Evolutionary conservation across 2,329 filamentous ascomycete species (phyloP), one percentile per base, ranked within the genome.

Genomic region (Aspergillus hortae): DNA sequence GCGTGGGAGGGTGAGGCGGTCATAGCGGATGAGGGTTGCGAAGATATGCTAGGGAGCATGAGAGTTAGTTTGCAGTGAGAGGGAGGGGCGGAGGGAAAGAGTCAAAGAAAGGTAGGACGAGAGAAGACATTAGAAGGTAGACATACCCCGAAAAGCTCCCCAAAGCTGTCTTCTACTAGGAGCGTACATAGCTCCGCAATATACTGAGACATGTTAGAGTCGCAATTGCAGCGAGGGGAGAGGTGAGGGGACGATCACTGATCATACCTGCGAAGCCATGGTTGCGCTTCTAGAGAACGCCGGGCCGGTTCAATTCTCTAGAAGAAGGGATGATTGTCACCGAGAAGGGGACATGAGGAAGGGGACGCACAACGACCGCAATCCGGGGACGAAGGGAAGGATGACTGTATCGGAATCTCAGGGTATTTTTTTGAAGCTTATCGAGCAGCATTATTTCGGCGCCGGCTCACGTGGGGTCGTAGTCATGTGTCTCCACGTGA

Each of bases 91-190:
- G 25, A 30, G 36, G 25, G 4, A 15, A 10, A 27, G 25, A 47
- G 15, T 35, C 32, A 19, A 25, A n/a, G 45, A 42, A 4, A 11
- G 14, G 14, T 11, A 21, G 12, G 14, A 19, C 41, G 25, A 23
- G 35, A 7, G 35, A n/a, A 15, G 14, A 6, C 35, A 38, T 38
- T 38, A 33, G 32, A 42, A n/a, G 21, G 27, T 23, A 54, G 43
- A 77, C 87, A 66, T 88, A 96, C 92, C 69, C 90, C 90, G 56
- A 91, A 90, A 53, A 97, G 84, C 75, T 95, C 89, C 67, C 94
- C 94, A 72, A 94, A 92, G 54, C 89, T 81, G 69, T 96, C 91
- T 68, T 91, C 86, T 58, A 97, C 87, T 57, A 96, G 82, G 69
- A 95, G 85, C 77, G 87, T 83, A 78, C 90, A 96, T 67, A 97